Base-by-base conservation (phyloP, 805 yeast species). In the Candida koratica region DNA sequence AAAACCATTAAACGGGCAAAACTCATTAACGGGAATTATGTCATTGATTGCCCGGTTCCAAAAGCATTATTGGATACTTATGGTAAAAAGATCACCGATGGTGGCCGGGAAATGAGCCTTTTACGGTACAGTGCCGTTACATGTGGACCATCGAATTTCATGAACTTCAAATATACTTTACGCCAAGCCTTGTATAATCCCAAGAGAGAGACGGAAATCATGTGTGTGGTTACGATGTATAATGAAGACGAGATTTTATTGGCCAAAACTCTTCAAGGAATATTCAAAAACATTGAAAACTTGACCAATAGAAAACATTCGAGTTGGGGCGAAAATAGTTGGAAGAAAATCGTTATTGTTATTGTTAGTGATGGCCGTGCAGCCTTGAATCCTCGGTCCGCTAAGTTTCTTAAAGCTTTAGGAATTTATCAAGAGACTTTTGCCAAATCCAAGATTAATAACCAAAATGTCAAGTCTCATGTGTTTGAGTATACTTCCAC, bases 361-460 rank as follows among this genome's bases (percentile, higher is more conserved):
- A 76, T 90, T 19, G 89, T 90, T 10, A 83, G 89, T 41, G 98
- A 90, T 62, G 98, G 98, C 42, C 78, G 97, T 51, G 74, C 78
- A 10, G 86, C 88, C 48, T 77, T 90, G 39, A 73, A 86, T 56
- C 84, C 84, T 30, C 71, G 89, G 32, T 75, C 96, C 0, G 75
- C 80, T 51, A 88, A 89, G 6, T 66, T 90, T 19, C 66, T 90
- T 55, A 83, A 93, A 10, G 84, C 95, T 2, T 57, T 90, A 36
- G 98, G 98, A 16, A 83, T 84, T 26, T 90, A 81, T 56, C 98
- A 93, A 60, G 97, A 88, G 42, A 97, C 97, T 0, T 87, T 88
- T 60, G 97, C 97, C 30, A 88, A 88, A 56, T 84, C 86, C 52
- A 83, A 79, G 53, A 87, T 93, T 49, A 87, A 88, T 55, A 90